phyloP scores from a whole-genome alignment of 441 rosid species.

The Theobroma grandiflorum region DNA sequence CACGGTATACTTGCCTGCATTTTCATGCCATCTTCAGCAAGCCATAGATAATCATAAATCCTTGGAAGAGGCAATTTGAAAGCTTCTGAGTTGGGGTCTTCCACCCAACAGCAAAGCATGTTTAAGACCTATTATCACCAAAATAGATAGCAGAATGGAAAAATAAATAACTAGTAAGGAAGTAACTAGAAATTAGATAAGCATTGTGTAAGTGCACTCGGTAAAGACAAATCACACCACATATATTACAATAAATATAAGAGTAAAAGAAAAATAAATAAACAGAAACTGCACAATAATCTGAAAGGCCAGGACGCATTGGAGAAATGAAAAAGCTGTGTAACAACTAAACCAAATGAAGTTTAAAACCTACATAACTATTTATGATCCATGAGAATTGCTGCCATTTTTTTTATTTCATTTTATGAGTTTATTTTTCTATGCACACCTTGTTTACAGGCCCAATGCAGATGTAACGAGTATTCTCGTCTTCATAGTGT shows the following conservation, averaged over 20 bases:
- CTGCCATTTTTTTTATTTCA: not conserved
- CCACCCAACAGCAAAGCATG: conserved; percentile 99
- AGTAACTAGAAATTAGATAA: conserved; percentile 4
- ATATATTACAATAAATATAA: not conserved
- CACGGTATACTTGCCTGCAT: conserved; percentile 68
- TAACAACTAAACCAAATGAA: not conserved
- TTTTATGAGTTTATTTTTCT: conserved; percentile 24
- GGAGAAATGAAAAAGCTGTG: not conserved
- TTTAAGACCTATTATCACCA: conserved; percentile 69
- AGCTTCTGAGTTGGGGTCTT: conserved; percentile 95
- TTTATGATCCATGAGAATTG: not conserved
- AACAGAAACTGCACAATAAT: not conserved
- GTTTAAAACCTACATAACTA: not conserved
- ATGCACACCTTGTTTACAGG: conserved; percentile 90
- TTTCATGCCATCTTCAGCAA: conserved; percentile 99
- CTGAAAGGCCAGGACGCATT: conserved; percentile 8
- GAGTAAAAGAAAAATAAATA: not conserved
- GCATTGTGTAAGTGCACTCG: not conserved
- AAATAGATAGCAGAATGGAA: conserved; percentile 18
- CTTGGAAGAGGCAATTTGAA: conserved; percentile 93
- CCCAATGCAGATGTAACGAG: conserved; percentile 91
- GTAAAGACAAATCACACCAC: conserved; percentile 4
- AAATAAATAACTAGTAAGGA: conserved; percentile 21
- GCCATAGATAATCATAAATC: conserved; percentile 83
- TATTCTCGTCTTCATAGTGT: conserved; percentile 95